These are phyloP conservation scores for Papilionanthe hybrid DNA, from an alignment of 116 monocot species.

Conservation along the genomic window DNA sequence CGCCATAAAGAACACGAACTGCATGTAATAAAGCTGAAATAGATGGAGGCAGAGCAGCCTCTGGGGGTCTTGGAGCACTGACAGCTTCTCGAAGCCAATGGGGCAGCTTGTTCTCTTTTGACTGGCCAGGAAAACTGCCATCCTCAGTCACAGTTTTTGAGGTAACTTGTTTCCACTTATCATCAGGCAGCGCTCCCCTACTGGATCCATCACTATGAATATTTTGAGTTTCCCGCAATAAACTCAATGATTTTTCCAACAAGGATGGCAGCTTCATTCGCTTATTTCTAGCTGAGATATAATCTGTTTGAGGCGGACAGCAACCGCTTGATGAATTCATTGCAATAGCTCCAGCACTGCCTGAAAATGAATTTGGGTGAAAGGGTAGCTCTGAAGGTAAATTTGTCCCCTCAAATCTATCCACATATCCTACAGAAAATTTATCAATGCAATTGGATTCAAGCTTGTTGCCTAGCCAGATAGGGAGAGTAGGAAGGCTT, in stretches of 20 bases:
- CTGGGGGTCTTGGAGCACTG: slow-evolving; percentile 36
- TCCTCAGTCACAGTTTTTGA: slow-evolving; percentile 15
- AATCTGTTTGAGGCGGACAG: slow-evolving; percentile 15
- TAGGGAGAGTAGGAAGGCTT: slow-evolving; percentile 18
- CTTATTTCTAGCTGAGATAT: slow-evolving; percentile 13
- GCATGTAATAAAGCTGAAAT: slow-evolving; percentile 75
- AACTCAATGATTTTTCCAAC: slow-evolving; percentile 29
- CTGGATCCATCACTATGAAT: slow-evolving; percentile 7
- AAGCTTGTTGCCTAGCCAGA: slow-evolving; percentile 30
- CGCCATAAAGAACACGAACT: slow-evolving; percentile 67
- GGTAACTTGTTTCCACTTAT: slow-evolving; percentile 20
- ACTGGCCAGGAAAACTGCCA: slow-evolving; percentile 19
- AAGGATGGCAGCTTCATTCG: slow-evolving; percentile 29
- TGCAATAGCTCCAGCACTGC: not conserved
- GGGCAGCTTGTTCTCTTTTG: slow-evolving; percentile 68
- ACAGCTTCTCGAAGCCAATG: slow-evolving; percentile 97
- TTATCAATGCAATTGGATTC: slow-evolving; percentile 26
- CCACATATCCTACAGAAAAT: slow-evolving; percentile 24
- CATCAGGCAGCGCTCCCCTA: slow-evolving; percentile 16
- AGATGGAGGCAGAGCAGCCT: slow-evolving; percentile 54
- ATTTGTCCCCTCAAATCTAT: slow-evolving; percentile 23
- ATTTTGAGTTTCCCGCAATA: slow-evolving; percentile 26
- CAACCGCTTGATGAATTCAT: slow-evolving; percentile 4
- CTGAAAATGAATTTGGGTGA: slow-evolving; percentile 18
- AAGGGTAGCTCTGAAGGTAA: slow-evolving; percentile 30